Evolutionary conservation across 139 green algal genomes (phyloP).

Genomic region (Chlorella sp.): DNA sequence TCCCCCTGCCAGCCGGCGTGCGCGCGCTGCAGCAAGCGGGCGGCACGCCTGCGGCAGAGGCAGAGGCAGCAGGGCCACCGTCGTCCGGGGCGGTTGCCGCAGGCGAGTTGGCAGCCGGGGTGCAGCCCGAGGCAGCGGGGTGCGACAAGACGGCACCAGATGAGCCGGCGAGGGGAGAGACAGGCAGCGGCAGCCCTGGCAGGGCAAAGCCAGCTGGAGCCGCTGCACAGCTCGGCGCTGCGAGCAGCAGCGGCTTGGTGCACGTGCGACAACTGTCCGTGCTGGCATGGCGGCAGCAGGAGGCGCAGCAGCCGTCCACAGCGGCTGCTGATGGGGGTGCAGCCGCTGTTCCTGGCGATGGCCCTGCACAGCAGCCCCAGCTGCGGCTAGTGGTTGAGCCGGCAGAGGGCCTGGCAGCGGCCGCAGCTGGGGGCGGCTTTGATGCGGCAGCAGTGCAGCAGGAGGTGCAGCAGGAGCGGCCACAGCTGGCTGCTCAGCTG

Average conservation of each 20-base stretch:
- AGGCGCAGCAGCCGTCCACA: not conserved
- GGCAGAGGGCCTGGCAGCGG: not conserved
- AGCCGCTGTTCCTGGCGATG: not conserved
- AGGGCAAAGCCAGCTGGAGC: not conserved
- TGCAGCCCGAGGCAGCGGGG: not conserved
- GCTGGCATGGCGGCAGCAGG: not conserved
- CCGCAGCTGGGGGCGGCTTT: not conserved
- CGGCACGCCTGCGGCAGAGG: slow-evolving; percentile 17
- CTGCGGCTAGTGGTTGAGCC: slow-evolving; percentile 1
- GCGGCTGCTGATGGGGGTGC: slow-evolving; percentile 3
- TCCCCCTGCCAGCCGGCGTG: slow-evolving; percentile 58
- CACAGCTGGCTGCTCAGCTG: not conserved
- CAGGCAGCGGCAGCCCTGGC: not conserved
- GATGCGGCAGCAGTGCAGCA: slow-evolving; percentile 5
- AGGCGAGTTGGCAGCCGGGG: not conserved
- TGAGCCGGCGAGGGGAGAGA: not conserved
- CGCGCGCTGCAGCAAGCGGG: not conserved
- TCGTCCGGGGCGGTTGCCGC: not conserved
- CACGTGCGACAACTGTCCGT: not conserved
- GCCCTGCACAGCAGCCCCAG: not conserved
- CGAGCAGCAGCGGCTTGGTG: not conserved
- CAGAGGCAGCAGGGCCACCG: not conserved
- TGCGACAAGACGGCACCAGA: slow-evolving; percentile 19
- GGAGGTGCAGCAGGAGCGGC: slow-evolving; percentile 30
- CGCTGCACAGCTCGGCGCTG: not conserved